A percentile compares a stretch with the other conserved stretches of the same genome.
Conservation (phyloP, 177 flowering plant genomes). For the Vitis hybrid region DNA sequence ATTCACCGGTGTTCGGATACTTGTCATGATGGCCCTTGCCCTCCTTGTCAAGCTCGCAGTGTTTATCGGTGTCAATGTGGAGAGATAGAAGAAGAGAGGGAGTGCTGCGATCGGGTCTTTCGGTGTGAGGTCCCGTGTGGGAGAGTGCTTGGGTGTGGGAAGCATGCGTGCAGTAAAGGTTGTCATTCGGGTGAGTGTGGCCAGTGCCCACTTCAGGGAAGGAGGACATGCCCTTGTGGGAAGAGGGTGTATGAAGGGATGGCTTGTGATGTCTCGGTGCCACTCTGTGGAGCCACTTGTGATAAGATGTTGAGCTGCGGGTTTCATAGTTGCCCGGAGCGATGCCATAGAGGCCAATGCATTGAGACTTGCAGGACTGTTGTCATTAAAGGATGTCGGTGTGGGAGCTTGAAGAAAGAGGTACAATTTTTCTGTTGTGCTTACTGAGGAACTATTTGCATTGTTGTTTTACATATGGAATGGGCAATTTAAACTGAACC, state of each 20-base stretch:
- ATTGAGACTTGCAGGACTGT: constrained; percentile 75
- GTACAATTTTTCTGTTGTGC: constrained; percentile 28
- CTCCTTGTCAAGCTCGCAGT: constrained; percentile 61
- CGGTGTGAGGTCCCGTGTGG: constrained; percentile 61
- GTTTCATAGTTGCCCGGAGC: constrained; percentile 76
- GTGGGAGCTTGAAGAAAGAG: constrained; percentile 89
- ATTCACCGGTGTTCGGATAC: constrained; percentile 54
- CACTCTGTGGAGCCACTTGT: constrained; percentile 83
- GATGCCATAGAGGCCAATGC: constrained; percentile 87
- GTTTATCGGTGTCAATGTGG: constrained; percentile 68
- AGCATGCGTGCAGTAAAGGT: constrained; percentile 69
- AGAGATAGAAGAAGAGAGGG: constrained; percentile 52
- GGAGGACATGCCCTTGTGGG: constrained; percentile 86
- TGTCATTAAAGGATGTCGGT: constrained; percentile 68
- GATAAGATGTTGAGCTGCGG: constrained; percentile 70
- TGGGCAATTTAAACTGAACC: constrained; percentile 21
- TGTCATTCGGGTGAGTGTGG: constrained; percentile 86
- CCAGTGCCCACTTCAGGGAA: constrained; percentile 74
- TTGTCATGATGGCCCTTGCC: constrained; percentile 77
- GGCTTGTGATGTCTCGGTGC: constrained; percentile 68
- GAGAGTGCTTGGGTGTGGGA: constrained; percentile 61
- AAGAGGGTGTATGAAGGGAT: constrained; percentile 66
- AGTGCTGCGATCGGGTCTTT: constrained; percentile 64
- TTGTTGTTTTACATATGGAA: not conserved
- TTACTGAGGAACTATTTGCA: not conserved